Evolutionary conservation across 257 asterid species (phyloP).

Genomic region (Nicotiana sylvestris): DNA sequence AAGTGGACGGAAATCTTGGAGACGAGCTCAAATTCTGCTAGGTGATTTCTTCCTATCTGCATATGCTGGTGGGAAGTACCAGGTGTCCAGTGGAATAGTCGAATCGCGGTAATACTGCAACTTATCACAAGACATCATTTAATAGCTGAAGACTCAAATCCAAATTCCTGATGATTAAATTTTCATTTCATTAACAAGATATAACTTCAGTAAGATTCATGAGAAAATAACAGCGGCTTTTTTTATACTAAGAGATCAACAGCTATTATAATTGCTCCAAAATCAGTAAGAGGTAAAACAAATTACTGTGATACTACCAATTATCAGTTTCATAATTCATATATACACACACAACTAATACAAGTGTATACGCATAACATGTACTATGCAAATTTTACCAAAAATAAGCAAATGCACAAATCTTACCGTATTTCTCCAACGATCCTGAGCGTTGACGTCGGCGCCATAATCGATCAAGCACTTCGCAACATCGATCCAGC

Average conservation of each 20-base stretch:
- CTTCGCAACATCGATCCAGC: conserved; percentile 84
- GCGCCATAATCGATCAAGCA: conserved; percentile 70
- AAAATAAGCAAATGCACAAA: not conserved
- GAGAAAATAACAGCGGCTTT: not conserved
- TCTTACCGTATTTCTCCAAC: conserved; percentile 89
- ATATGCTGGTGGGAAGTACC: not conserved
- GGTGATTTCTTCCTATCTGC: not conserved
- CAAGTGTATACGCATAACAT: not conserved
- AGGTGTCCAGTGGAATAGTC: not conserved
- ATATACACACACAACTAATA: not conserved
- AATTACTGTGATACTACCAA: not conserved
- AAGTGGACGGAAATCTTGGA: not conserved
- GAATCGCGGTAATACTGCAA: not conserved
- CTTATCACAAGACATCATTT: not conserved
- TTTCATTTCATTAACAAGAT: not conserved
- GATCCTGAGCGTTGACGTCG: conserved; percentile 95
- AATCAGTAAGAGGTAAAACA: not conserved
- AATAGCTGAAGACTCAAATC: not conserved
- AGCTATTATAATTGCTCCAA: not conserved
- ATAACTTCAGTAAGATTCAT: not conserved
- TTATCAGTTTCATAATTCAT: not conserved
- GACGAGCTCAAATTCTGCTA: not conserved
- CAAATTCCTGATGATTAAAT: not conserved
- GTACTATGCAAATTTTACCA: not conserved
- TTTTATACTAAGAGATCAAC: not conserved